These are phyloP conservation scores for Furcasterigmium sp. DNA, from an alignment of 2,329 filamentous ascomycete genomes.

Conservation along the genomic window DNA sequence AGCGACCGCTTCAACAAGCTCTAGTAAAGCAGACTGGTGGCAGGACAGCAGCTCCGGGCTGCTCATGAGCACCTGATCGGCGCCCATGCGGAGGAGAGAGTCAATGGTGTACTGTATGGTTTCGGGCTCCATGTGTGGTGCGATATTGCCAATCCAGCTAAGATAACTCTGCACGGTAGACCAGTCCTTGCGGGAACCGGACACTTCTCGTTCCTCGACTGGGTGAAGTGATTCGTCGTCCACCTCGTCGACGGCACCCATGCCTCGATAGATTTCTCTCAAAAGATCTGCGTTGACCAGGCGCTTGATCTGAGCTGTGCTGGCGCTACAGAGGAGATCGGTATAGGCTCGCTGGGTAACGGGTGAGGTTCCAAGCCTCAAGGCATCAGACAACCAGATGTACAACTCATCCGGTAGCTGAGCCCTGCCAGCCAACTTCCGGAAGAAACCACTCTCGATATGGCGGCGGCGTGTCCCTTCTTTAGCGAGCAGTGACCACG, in stretches of 20 bases:
- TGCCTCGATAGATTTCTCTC: slow-evolving; percentile 47
- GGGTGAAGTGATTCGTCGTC: slow-evolving; percentile 18
- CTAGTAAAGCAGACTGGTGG: slow-evolving; percentile 36
- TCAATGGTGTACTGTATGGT: slow-evolving; percentile 34
- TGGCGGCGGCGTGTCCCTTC: slow-evolving; percentile 48
- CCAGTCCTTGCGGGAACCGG: slow-evolving; percentile 38
- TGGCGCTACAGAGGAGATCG: slow-evolving; percentile 40
- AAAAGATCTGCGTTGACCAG: slow-evolving; percentile 40
- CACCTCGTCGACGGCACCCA: slow-evolving; percentile 52
- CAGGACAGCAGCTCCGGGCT: slow-evolving; percentile 23
- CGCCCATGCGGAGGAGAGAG: slow-evolving; percentile 48
- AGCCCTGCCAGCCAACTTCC: slow-evolving; percentile 34
- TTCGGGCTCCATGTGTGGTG: slow-evolving; percentile 25
- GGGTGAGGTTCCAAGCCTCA: slow-evolving; percentile 48
- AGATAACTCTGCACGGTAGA: slow-evolving; percentile 37
- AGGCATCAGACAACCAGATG: slow-evolving; percentile 59
- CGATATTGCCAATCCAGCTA: slow-evolving; percentile 30
- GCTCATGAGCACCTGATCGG: slow-evolving; percentile 42
- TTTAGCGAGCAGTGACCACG: slow-evolving; percentile 45
- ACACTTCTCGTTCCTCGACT: slow-evolving; percentile 18
- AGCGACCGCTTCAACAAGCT: slow-evolving; percentile 37
- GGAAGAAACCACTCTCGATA: slow-evolving; percentile 57
- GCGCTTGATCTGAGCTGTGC: slow-evolving; percentile 34
- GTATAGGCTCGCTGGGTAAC: slow-evolving; percentile 57
- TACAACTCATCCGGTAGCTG: slow-evolving; percentile 60